Evolutionary conservation across 306 rosid genomes (phyloP).

Genomic region (Herpetospermum pedunculosum): DNA sequence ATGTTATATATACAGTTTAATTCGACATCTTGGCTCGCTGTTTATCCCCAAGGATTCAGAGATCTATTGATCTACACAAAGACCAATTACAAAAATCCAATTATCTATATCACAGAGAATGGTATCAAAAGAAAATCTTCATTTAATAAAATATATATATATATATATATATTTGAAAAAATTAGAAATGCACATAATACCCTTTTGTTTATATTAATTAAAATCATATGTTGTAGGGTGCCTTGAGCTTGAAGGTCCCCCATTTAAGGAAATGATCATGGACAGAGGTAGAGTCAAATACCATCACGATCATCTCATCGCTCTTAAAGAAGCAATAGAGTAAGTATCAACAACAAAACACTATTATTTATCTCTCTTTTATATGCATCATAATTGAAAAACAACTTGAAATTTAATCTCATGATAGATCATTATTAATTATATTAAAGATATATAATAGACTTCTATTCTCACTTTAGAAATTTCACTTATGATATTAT

Average conservation of each 20-base stretch:
- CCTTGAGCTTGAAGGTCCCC: neutral
- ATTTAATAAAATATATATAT: too few species aligned
- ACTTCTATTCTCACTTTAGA: too few species aligned
- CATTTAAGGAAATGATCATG: neutral
- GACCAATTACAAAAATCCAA: slow-evolving; percentile 16
- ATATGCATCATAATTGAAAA: too few species aligned
- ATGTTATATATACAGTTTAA: neutral
- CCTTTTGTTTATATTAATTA: neutral
- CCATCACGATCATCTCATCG: neutral
- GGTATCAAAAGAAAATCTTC: too few species aligned
- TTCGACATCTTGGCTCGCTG: neutral
- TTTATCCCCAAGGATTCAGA: slow-evolving; percentile 20
- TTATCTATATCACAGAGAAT: slow-evolving; percentile 40
- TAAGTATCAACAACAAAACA: too few species aligned
- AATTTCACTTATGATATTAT: too few species aligned
- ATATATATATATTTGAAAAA: too few species aligned
- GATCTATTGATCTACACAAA: slow-evolving; percentile 17
- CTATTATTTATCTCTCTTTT: too few species aligned
- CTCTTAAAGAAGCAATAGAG: neutral
- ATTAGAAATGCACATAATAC: too few species aligned
- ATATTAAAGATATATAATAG: too few species aligned
- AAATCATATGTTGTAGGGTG: neutral
- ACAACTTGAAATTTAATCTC: too few species aligned
- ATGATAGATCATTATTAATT: too few species aligned
- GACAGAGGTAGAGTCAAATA: neutral